phyloP scores from a whole-genome alignment of 148 eudicot genomes.

The Camellia japonica region DNA sequence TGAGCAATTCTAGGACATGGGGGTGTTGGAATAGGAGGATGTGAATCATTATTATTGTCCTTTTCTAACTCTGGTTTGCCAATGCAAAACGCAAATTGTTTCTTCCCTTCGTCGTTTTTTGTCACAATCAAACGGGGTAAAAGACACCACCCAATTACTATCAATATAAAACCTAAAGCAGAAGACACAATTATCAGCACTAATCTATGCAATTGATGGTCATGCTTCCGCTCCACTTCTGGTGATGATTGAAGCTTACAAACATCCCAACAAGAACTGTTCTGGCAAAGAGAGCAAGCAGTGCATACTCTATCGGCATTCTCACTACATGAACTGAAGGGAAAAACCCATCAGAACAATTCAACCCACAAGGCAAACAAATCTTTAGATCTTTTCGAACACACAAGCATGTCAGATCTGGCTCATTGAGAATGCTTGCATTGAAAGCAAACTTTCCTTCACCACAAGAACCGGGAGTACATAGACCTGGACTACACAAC shows the following conservation, averaged over 20 bases:
- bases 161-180: constrained; percentile 53
- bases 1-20: constrained; percentile 77
- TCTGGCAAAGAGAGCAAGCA: constrained; percentile 86
- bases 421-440: constrained; percentile 69
- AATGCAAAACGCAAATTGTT: constrained; percentile 60
- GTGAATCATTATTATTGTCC: constrained; percentile 36
- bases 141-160: constrained; percentile 64
- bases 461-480: constrained; percentile 52
- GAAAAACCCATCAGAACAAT: constrained; percentile 76
- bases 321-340: constrained; percentile 63
- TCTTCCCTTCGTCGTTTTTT: constrained; percentile 47
- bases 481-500: constrained; percentile 86
- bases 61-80: constrained; percentile 48
- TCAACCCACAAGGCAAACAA: constrained; percentile 77
- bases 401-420: constrained; percentile 68
- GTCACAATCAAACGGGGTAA: constrained; percentile 47
- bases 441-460: constrained; percentile 64
- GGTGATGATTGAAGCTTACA: constrained; percentile 51
- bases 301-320: constrained; percentile 83
- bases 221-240: constrained; percentile 38
- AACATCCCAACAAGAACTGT: constrained; percentile 71
- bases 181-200: constrained; percentile 64
- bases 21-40: constrained; percentile 35
- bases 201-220: constrained; percentile 48
- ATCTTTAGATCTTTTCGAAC: constrained; percentile 59